These are phyloP conservation scores for Tanacetum coccineum DNA, from an alignment of 129 eudicot genomes.

Conservation along the genomic window DNA sequence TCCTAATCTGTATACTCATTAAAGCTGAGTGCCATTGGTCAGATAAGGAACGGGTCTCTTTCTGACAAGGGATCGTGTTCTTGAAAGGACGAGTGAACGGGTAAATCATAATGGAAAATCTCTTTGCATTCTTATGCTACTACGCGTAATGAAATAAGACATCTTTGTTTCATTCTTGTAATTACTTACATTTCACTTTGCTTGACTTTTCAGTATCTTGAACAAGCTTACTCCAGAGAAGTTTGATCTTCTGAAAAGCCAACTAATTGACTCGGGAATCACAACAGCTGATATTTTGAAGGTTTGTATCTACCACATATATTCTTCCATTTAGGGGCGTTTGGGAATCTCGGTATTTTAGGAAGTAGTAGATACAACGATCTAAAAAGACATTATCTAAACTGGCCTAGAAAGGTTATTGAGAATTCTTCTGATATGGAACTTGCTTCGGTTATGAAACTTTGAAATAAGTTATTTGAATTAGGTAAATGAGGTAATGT, in stretches of 20 bases:
- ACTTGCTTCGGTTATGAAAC: too few relatives aligned
- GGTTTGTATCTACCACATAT: conserved; percentile 32
- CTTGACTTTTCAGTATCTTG: conserved; percentile 55
- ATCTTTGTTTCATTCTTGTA: neutral
- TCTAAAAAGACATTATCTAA: too few relatives aligned
- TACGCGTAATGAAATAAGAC: too few relatives aligned
- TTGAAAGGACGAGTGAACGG: conserved; percentile 98
- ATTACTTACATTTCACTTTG: too few relatives aligned
- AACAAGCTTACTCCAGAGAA: conserved; percentile 99
- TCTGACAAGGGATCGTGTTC: conserved; percentile 90
- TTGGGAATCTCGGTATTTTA: too few relatives aligned
- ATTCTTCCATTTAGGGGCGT: too few relatives aligned
- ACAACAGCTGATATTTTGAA: conserved; percentile 83
- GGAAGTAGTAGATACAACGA: too few relatives aligned
- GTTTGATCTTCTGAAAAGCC: conserved; percentile 93
- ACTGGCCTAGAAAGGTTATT: too few relatives aligned
- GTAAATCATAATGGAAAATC: conserved; percentile 36
- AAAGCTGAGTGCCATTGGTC: conserved; percentile 99
- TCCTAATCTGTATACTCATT: conserved; percentile 64
- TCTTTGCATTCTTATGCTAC: too few relatives aligned
- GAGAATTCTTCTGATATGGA: too few relatives aligned
- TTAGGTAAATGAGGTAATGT: too few relatives aligned
- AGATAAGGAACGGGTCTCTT: conserved; percentile 66
- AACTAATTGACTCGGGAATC: conserved; percentile 87
- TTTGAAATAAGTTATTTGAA: too few relatives aligned